phyloP scores from a whole-genome alignment of 345 rosid genomes.

The Bruguiera sexangula region DNA sequence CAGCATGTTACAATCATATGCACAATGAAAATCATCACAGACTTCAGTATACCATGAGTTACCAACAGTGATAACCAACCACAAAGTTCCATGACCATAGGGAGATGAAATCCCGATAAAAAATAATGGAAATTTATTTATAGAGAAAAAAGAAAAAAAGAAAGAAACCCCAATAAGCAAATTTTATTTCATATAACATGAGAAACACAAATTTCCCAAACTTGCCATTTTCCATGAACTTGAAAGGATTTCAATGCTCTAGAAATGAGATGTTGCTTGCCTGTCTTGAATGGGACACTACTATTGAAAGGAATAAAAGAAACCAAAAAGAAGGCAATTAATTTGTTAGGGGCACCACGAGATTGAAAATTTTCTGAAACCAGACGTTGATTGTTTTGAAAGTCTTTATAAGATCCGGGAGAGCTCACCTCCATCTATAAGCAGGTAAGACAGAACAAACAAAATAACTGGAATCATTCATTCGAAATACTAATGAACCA shows the following conservation, averaged over 20 bases:
- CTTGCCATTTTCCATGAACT: background rate
- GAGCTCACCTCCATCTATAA: too few relatives aligned
- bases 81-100: background rate
- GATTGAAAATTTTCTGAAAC: background rate
- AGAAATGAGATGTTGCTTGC: background rate
- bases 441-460: background rate
- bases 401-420: background rate
- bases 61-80: background rate
- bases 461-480: background rate
- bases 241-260: background rate
- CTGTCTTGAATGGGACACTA: background rate
- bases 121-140: background rate
- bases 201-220: background rate
- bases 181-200: background rate
- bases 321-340: background rate
- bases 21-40: background rate
- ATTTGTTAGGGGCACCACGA: background rate
- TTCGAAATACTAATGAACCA: background rate
- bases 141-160: too few relatives aligned
- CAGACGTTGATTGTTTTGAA: background rate
- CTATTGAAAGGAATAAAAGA: background rate
- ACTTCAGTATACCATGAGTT: background rate
- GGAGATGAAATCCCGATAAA: background rate
- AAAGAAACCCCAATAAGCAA: too few relatives aligned
- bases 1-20: background rate